Conservation (phyloP, 345 rosid genomes). For the Noccaea bulbosa region DNA sequence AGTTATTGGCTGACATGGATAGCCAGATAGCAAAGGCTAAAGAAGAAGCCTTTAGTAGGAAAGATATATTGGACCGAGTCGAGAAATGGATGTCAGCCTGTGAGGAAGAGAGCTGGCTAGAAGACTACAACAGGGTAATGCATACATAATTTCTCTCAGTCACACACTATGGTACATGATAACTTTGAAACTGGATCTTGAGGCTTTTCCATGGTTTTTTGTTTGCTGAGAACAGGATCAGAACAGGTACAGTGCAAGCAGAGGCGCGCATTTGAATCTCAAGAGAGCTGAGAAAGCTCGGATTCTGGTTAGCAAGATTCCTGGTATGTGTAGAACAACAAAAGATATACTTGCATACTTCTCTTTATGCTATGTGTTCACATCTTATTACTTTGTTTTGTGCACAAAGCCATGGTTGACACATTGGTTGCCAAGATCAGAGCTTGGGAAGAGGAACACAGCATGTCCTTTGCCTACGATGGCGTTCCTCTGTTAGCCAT, state of each 20-base stretch:
- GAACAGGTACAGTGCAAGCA: slow-evolving; percentile 92
- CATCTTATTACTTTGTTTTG: slow-evolving; percentile 19
- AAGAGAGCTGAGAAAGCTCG: slow-evolving; percentile 98
- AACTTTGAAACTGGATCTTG: not conserved
- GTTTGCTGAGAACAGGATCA: slow-evolving; percentile 72
- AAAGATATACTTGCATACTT: not conserved
- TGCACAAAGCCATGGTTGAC: slow-evolving; percentile 74
- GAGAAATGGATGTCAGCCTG: slow-evolving; percentile 99
- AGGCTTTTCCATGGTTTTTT: slow-evolving; percentile 10
- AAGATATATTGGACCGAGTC: slow-evolving; percentile 92
- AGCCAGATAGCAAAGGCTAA: slow-evolving; percentile 84
- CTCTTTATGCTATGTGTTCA: not conserved
- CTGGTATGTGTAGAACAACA: slow-evolving; percentile 56
- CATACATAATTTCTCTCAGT: not conserved
- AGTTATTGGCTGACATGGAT: slow-evolving; percentile 94
- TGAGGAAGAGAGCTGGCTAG: slow-evolving; percentile 99
- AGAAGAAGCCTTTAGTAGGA: slow-evolving; percentile 90
- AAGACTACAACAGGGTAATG: slow-evolving; percentile 89
- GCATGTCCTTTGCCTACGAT: slow-evolving; percentile 75
- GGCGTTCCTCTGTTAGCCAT: slow-evolving; percentile 96
- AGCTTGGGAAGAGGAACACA: slow-evolving; percentile 90
- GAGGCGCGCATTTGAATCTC: slow-evolving; percentile 98
- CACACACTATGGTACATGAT: slow-evolving; percentile 12
- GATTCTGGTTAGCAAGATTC: slow-evolving; percentile 90
- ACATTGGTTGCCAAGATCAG: slow-evolving; percentile 85